Evolutionary conservation across 495 filamentous ascomycete species (phyloP).

Genomic region (Neurospora sp.): DNA sequence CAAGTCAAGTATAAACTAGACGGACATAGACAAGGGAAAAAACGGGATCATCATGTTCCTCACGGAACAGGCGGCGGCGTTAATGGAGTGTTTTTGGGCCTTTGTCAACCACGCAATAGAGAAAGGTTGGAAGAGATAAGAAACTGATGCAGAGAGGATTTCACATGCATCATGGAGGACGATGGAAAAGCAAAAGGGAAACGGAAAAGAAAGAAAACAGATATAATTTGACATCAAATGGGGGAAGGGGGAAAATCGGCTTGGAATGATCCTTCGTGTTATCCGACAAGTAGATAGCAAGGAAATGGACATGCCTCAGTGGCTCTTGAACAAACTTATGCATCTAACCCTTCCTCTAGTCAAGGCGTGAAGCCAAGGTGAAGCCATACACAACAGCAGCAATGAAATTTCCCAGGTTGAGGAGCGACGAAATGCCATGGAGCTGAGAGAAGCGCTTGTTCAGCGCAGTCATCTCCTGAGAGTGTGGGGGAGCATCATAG

Average conservation of each 20-base stretch:
- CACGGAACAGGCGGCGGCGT: background rate
- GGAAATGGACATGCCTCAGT: background rate
- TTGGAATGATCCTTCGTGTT: background rate
- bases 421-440: slow-evolving; percentile 65
- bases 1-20: background rate
- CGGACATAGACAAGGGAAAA: background rate
- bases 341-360: slow-evolving; percentile 6
- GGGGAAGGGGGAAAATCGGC: background rate
- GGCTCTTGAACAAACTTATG: background rate
- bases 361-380: slow-evolving; percentile 49
- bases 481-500: slow-evolving; percentile 64
- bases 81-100: background rate
- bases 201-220: background rate
- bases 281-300: background rate
- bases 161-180: background rate
- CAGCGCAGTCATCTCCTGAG: slow-evolving; percentile 67
- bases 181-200: background rate
- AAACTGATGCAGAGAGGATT: background rate
- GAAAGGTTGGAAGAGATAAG: background rate
- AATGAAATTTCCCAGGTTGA: slow-evolving; percentile 61
- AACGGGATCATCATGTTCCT: background rate
- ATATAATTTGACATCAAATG: background rate
- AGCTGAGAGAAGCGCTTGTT: slow-evolving; percentile 71
- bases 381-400: slow-evolving; percentile 65
- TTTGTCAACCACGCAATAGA: background rate